These are phyloP conservation scores for Starmerella khaoyaiensis DNA, from an alignment of 805 yeast species.

Conservation along the genomic window DNA sequence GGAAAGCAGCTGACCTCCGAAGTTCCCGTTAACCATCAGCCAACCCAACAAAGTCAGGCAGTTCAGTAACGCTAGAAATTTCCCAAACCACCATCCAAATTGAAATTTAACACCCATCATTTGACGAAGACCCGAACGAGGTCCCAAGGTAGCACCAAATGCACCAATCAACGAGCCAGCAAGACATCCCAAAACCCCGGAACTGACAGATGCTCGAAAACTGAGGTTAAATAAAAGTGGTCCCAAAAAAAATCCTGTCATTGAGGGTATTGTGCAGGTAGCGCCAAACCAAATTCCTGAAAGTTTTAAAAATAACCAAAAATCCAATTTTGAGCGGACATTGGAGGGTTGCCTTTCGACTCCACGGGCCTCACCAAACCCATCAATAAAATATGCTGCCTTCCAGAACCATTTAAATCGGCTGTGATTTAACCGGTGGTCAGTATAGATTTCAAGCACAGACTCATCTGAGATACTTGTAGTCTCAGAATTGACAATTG, in stretches of 20 bases:
- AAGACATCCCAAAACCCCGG: slow-evolving; percentile 50
- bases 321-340: slow-evolving; percentile 34
- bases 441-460: slow-evolving; percentile 12
- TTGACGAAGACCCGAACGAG: slow-evolving; percentile 78
- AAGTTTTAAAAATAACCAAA: slow-evolving; percentile 30
- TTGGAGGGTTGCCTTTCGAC: slow-evolving; percentile 61
- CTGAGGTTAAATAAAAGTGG: slow-evolving; percentile 60
- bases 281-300: slow-evolving; percentile 75
- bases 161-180: slow-evolving; percentile 70
- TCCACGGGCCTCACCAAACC: slow-evolving; percentile 60
- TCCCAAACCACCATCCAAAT: slow-evolving; percentile 79
- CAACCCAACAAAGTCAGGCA: slow-evolving; percentile 77
- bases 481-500: neutral
- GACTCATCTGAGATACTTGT: neutral
- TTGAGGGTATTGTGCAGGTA: slow-evolving; percentile 76
- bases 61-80: slow-evolving; percentile 56
- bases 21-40: slow-evolving; percentile 82
- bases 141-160: slow-evolving; percentile 77
- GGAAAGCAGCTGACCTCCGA: slow-evolving; percentile 72
- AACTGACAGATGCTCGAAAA: slow-evolving; percentile 46
- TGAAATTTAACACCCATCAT: slow-evolving; percentile 71
- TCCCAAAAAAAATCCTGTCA: slow-evolving; percentile 71
- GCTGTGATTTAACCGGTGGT: slow-evolving; percentile 11
- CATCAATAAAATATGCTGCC: slow-evolving; percentile 31
- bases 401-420: slow-evolving; percentile 22